Conservation (phyloP, 108 stramenopile species). For the Nitzschia sp. region DNA sequence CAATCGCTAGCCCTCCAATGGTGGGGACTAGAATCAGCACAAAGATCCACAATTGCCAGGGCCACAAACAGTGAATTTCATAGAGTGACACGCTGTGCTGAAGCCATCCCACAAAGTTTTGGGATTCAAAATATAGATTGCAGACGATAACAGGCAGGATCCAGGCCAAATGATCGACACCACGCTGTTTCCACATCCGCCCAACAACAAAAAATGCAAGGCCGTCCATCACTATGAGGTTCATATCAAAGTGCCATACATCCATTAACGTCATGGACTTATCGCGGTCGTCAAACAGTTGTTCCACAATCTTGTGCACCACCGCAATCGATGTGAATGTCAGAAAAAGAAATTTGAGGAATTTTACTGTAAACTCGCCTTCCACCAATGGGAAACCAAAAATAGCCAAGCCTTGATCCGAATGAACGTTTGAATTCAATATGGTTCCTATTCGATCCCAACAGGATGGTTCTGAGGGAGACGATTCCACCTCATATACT, state of each 20-base stretch:
- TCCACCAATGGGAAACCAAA: conserved; percentile 20
- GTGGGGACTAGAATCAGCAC: conserved; percentile 43
- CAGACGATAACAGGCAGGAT: conserved; percentile 33
- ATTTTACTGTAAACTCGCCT: conserved; percentile 41
- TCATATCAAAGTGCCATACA: conserved; percentile 53
- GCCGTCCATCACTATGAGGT: conserved; percentile 51
- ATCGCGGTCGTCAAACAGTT: conserved; percentile 39
- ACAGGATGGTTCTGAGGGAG: not conserved
- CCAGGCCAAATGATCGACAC: conserved; percentile 57
- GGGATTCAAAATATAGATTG: conserved; percentile 52
- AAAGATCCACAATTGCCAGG: conserved; percentile 60
- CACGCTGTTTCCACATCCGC: conserved; percentile 48
- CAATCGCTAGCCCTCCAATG: conserved; percentile 31
- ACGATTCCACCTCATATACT: not conserved
- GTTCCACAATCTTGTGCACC: conserved; percentile 43
- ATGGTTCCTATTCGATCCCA: not conserved
- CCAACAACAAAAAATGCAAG: conserved; percentile 72
- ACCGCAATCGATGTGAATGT: conserved; percentile 45
- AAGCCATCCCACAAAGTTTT: conserved; percentile 52
- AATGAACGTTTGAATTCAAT: conserved; percentile 10
- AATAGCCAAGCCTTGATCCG: conserved; percentile 13
- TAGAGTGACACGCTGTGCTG: conserved; percentile 68
- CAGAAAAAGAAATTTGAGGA: conserved; percentile 49
- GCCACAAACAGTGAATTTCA: conserved; percentile 72
- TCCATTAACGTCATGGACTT: conserved; percentile 40